Percentiles rank a stretch among this genome's conserved stretches.
Evolutionary conservation across 768 basidiomycete genomes (phyloP).

Genomic region (Chalciporus sphaerocephalus): DNA sequence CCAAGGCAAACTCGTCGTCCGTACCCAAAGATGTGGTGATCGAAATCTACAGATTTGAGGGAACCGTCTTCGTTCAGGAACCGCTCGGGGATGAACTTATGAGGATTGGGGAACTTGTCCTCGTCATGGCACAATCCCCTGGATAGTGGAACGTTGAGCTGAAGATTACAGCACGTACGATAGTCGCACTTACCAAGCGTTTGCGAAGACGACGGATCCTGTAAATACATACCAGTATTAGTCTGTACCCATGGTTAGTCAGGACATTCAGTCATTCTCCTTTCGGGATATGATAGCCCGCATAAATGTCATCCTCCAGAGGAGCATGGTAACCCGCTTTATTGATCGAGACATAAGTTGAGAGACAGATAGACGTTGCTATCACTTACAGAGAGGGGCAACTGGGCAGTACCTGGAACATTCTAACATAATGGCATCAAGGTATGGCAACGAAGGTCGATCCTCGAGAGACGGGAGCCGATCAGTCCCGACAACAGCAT

Average conservation of each 20-base stretch:
- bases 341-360: too few relatives aligned
- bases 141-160: too few relatives aligned
- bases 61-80: neutral
- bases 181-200: too few relatives aligned
- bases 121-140: conserved; percentile 18
- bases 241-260: too few relatives aligned
- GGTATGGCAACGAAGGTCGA: conserved; percentile 6
- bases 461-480: conserved; percentile 8
- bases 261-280: neutral
- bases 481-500: neutral
- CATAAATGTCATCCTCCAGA: conserved; percentile 38
- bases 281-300: conserved; percentile 47
- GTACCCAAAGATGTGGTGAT: neutral
- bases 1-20: conserved; percentile 1
- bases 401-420: conserved; percentile 6
- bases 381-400: conserved; percentile 13
- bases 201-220: conserved; percentile 10
- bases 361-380: too few relatives aligned
- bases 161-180: too few relatives aligned
- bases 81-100: too few relatives aligned
- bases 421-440: conserved; percentile 13
- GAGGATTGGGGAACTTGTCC: conserved; percentile 3
- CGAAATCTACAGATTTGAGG: neutral
- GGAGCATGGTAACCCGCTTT: too few relatives aligned
- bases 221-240: neutral